Evolutionary conservation across 2,329 filamentous ascomycete species (phyloP).

Genomic region (Hymenoscyphus linearis): DNA sequence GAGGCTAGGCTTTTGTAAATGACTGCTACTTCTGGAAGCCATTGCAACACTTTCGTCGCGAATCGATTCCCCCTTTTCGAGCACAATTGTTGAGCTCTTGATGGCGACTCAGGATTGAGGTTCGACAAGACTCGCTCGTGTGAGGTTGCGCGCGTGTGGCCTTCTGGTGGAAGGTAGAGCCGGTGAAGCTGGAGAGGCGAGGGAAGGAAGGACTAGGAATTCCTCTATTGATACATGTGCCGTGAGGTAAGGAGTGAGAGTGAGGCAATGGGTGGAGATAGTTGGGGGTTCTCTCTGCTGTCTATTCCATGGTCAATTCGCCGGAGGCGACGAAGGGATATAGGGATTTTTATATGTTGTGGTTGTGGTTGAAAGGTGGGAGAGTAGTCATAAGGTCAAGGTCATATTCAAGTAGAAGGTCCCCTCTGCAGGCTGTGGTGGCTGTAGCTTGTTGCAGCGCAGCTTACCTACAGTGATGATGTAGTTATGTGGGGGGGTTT

Average conservation of each 20-base stretch:
- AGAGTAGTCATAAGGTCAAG: neutral
- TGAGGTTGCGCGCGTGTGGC: neutral
- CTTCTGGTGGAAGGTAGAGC: neutral
- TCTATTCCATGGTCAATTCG: neutral
- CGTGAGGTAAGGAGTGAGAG: neutral
- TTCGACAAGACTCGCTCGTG: neutral
- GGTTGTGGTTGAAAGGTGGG: neutral
- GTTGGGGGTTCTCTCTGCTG: neutral
- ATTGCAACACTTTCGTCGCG: neutral
- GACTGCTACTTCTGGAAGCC: slow-evolving; percentile 3
- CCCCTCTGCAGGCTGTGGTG: neutral
- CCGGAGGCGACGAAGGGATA: neutral
- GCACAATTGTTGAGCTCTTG: neutral
- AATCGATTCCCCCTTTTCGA: neutral
- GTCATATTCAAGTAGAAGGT: too few species aligned
- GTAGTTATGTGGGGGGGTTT: neutral
- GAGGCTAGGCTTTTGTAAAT: slow-evolving; percentile 3
- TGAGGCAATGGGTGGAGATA: neutral
- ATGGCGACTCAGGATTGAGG: neutral
- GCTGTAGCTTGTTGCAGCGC: neutral
- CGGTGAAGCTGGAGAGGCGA: neutral
- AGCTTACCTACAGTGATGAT: neutral
- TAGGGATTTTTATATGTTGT: neutral
- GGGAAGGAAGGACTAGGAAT: neutral
- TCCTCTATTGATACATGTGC: neutral